Conservation (phyloP, 371 early-diverging fungal genomes). For the Mortierella sp. region DNA sequence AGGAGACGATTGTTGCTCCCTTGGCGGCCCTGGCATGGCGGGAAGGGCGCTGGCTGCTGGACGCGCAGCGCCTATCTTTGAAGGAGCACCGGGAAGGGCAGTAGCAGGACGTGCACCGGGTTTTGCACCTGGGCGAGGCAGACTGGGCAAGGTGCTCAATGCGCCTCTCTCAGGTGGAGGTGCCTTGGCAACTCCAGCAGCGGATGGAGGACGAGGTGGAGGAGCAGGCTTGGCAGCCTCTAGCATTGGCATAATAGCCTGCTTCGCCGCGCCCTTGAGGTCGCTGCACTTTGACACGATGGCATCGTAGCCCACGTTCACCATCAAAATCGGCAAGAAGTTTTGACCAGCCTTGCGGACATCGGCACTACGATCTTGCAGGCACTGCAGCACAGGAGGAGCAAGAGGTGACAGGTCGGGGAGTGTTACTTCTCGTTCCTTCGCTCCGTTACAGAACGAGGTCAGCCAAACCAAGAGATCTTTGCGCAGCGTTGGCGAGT, state of each 20-base stretch:
- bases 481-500: conserved; percentile 87
- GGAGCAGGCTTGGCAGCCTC: conserved; percentile 73
- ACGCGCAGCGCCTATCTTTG: conserved; percentile 35
- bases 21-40: conserved; percentile 26
- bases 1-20: conserved; percentile 44
- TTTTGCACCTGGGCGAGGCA: conserved; percentile 28
- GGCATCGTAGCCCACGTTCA: conserved; percentile 71
- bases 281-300: conserved; percentile 73
- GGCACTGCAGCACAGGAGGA: conserved; percentile 78
- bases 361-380: conserved; percentile 91
- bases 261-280: conserved; percentile 77
- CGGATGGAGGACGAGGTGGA: conserved; percentile 55
- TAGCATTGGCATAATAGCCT: conserved; percentile 75
- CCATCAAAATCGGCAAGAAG: conserved; percentile 73
- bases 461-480: conserved; percentile 86
- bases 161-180: conserved; percentile 42
- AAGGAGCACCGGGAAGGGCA: conserved; percentile 36
- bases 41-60: conserved; percentile 25
- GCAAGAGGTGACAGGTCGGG: conserved; percentile 78
- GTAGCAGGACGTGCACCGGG: conserved; percentile 39
- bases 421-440: conserved; percentile 63
- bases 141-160: conserved; percentile 39
- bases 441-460: conserved; percentile 29
- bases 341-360: conserved; percentile 89
- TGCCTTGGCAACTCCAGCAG: conserved; percentile 35